phyloP scores from a whole-genome alignment of 139 green algal species.

The Chloropicon primus region DNA sequence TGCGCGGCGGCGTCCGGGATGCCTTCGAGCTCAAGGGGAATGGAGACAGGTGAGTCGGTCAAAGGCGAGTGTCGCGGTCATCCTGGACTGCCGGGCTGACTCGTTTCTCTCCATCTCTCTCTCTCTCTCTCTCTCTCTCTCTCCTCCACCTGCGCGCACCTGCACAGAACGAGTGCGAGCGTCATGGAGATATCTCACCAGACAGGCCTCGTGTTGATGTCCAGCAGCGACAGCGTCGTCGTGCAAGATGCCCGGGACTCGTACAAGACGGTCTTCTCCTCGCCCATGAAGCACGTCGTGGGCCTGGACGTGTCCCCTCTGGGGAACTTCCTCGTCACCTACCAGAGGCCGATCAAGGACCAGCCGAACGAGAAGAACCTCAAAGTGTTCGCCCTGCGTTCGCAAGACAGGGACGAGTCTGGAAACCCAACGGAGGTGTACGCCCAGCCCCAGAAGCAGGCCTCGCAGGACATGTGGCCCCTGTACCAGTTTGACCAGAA shows the following conservation, averaged over 20 bases:
- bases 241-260: neutral
- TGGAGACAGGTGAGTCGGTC: too few relatives aligned
- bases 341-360: conserved; percentile 35
- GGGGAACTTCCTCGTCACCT: conserved; percentile 37
- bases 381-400: conserved; percentile 47
- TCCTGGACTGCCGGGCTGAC: too few relatives aligned
- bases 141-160: neutral
- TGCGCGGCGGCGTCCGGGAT: neutral
- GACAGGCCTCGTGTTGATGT: neutral
- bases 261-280: neutral
- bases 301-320: neutral
- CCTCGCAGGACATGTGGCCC: conserved; percentile 52
- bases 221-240: neutral
- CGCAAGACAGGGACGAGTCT: conserved; percentile 20
- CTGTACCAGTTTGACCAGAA: conserved; percentile 56
- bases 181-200: neutral
- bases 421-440: conserved; percentile 7
- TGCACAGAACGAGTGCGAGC: neutral
- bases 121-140: too few relatives aligned
- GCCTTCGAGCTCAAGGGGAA: neutral
- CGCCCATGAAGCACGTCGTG: neutral
- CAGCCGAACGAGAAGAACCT: conserved; percentile 45
- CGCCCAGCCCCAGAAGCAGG: conserved; percentile 30
- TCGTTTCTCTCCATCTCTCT: too few relatives aligned
- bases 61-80: too few relatives aligned